Base-by-base conservation (phyloP, 805 yeast genomes). In the Candida methanosorbosa region DNA sequence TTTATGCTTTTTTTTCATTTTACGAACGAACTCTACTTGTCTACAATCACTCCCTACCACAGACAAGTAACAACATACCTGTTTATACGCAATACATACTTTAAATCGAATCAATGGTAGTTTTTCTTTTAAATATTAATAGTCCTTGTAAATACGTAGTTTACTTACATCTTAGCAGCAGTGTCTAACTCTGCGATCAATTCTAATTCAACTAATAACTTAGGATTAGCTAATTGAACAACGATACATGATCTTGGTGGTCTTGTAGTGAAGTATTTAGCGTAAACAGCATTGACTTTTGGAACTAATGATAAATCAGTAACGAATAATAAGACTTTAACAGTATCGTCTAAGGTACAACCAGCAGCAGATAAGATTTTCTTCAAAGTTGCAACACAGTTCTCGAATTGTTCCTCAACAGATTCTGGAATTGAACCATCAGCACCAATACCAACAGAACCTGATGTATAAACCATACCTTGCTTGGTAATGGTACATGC, bases 171-270 rank as follows among this genome's bases (percentile, higher is more conserved):
- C 12, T 14, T 14, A 9, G 5, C 15, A 14, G 6, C 17, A 12
- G 13, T 18, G 18, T 28, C n/a, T 12, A 30, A 21, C 22, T 31
- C 52, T 14, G 58, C 58, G 46, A 72, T 56, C 33, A 67, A 64
- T 45, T 73, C 78, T 36, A 72, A 47, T 47, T 74, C 80, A 31
- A 74, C 69, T 43, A 68, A 63, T 35, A 72, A 41, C n/a, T 56
- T 45, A 9, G 67, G 60, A 48, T 70, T 65, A 47, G 75, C 74
- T 56, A 73, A 72, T 7, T 57, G 64, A 23, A 68, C 76, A 34
- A 69, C 58, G 25, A 73, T 59, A 48, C 75, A 69, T 31, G 70
- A 63, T 59, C 80, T 64, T 7, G 75, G 74, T 15, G 80, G 80
- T 41, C 61, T 58, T 30, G 59, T 56, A 3, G 64, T 61, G 57